Evolutionary conservation across 495 filamentous ascomycete genomes (phyloP).

Genomic region (Apodospora peruviana): DNA sequence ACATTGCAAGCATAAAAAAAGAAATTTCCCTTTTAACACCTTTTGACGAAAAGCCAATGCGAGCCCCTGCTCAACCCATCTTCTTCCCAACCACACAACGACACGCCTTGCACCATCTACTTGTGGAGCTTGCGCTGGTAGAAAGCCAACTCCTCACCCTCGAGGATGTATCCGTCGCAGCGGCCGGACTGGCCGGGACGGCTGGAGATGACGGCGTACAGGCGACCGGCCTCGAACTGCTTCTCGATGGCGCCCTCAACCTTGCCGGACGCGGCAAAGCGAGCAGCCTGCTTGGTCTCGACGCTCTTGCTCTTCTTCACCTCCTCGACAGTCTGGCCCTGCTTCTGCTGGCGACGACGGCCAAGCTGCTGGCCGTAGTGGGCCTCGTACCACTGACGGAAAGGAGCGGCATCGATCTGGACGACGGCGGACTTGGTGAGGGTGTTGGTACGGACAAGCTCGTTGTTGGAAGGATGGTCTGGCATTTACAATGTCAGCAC

Average conservation of each 20-base stretch:
- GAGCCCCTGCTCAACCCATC: conserved; percentile 14
- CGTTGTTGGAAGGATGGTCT: conserved; percentile 99
- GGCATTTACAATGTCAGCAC: conserved; percentile 6
- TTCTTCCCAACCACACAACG: conserved; percentile 10
- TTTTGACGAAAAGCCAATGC: conserved; percentile 25
- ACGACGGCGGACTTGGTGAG: conserved; percentile 97
- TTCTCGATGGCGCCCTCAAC: conserved; percentile 87
- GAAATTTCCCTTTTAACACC: conserved; percentile 27
- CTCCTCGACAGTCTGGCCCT: conserved; percentile 56
- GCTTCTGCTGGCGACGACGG: conserved; percentile 82
- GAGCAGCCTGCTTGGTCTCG: conserved; percentile 89
- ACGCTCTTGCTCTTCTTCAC: conserved; percentile 86
- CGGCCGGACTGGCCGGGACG: conserved; percentile 95
- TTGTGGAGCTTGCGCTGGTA: conserved; percentile 97
- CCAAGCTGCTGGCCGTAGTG: conserved; percentile 92
- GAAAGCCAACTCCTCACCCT: conserved; percentile 99
- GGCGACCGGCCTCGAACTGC: conserved; percentile 97
- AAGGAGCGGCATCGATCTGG: conserved; percentile 96
- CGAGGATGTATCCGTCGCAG: conserved; percentile 93
- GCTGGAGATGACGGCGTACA: conserved; percentile 86
- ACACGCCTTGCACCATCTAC: conserved; percentile 50
- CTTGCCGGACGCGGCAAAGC: conserved; percentile 78
- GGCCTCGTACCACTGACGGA: conserved; percentile 99
- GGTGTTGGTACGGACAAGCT: conserved; percentile 99
- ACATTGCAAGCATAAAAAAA: conserved; percentile 17